Evolutionary conservation across 257 asterid species (phyloP).

Genomic region (Asclepias syriaca): DNA sequence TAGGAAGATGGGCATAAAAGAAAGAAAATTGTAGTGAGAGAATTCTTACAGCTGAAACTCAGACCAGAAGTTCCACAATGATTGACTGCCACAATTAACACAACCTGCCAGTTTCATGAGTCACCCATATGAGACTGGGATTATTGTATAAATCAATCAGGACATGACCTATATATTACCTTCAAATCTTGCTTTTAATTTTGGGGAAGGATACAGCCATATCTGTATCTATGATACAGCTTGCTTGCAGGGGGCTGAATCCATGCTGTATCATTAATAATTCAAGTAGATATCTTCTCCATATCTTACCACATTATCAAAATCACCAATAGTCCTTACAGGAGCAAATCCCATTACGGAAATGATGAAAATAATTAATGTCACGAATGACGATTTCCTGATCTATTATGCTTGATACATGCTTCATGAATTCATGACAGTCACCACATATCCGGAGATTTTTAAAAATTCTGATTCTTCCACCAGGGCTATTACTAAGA

Average conservation of each 20-base stretch:
- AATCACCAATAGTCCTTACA: constrained; percentile 79
- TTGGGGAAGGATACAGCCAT: not conserved
- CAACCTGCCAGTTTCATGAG: not conserved
- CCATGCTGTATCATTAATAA: not conserved
- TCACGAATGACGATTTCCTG: constrained; percentile 69
- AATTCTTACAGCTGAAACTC: not conserved
- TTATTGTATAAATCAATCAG: not conserved
- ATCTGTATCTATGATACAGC: not conserved
- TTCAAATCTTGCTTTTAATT: not conserved
- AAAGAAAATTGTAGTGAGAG: not conserved
- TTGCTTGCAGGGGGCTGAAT: not conserved
- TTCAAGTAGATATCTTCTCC: not conserved
- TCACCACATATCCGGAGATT: constrained; percentile 84
- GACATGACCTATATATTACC: not conserved
- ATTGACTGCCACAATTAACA: not conserved
- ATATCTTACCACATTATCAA: not conserved
- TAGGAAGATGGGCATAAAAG: too few relatives aligned
- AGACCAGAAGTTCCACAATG: not conserved
- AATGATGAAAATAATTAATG: constrained; percentile 61
- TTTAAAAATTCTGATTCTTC: constrained; percentile 64
- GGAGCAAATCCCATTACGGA: constrained; percentile 55
- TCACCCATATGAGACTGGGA: not conserved
- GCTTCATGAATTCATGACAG: constrained; percentile 85
- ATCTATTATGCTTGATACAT: constrained; percentile 39
- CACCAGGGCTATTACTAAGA: constrained; percentile 31